Evolutionary conservation across 192 early-diverging fungal genomes (phyloP).

Genomic region (Chytriomyces hyalinus): DNA sequence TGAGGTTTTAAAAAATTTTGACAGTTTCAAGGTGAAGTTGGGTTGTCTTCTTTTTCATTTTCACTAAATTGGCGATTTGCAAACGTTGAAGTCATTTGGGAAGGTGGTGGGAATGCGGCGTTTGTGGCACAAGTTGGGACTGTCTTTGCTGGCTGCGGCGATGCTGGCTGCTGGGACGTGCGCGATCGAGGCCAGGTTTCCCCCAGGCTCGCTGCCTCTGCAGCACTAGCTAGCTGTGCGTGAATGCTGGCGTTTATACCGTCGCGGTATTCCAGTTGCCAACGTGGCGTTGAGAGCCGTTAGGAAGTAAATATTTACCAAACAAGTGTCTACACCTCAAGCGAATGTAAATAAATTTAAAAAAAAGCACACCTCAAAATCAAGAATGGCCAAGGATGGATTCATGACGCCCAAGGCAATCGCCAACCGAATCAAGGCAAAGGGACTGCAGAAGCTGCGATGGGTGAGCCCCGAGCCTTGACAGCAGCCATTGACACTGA

Average conservation of each 20-base stretch:
- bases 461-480: conserved; percentile 46
- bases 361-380: background rate
- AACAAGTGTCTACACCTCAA: background rate
- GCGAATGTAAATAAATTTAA: background rate
- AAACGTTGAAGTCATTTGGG: no score
- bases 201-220: no score
- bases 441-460: conserved; percentile 85
- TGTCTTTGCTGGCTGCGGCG: no score
- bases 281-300: conserved; percentile 20
- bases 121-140: no score
- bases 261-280: conserved; percentile 7
- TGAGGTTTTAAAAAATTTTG: no score
- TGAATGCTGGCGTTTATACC: background rate
- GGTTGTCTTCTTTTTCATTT: no score
- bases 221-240: no score
- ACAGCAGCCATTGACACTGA: background rate
- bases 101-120: no score
- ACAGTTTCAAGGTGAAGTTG: no score
- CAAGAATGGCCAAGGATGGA: background rate
- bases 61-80: no score
- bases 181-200: no score
- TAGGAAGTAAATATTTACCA: conserved; percentile 7
- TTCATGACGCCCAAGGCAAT: conserved; percentile 85
- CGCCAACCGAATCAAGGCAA: conserved; percentile 90
- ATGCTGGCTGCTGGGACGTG: no score